phyloP scores from a whole-genome alignment of 495 filamentous ascomycete genomes.

The Bryoglossum gracile region DNA sequence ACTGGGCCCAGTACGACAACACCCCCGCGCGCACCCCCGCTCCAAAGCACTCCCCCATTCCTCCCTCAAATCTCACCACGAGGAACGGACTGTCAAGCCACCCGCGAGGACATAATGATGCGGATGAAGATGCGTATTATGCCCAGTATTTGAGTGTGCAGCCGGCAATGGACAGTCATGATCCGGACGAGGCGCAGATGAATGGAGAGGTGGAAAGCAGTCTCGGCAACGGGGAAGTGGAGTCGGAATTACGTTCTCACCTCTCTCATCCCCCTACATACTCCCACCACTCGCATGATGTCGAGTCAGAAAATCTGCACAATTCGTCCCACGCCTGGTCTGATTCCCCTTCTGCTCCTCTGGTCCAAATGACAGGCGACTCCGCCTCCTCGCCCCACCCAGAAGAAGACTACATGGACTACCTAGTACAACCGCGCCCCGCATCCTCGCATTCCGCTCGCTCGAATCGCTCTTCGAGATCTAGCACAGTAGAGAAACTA shows the following conservation, averaged over 20 bases:
- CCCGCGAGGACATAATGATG: conserved; percentile 64
- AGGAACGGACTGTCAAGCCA: conserved; percentile 57
- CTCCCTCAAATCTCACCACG: conserved; percentile 30
- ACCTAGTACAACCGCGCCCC: conserved; percentile 40
- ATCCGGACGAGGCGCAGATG: conserved; percentile 55
- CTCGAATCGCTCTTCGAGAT: too few relatives aligned
- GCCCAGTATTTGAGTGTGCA: conserved; percentile 84
- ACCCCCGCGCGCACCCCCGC: conserved; percentile 74
- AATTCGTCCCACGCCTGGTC: conserved; percentile 12
- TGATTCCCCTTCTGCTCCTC: not conserved
- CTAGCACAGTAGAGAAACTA: conserved; percentile 57
- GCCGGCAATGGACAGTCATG: conserved; percentile 83
- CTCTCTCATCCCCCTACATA: conserved; percentile 5
- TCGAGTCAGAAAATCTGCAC: conserved; percentile 9
- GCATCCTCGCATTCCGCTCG: conserved; percentile 47
- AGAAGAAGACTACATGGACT: not conserved
- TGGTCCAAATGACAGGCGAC: not conserved
- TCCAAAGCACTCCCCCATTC: conserved; percentile 45
- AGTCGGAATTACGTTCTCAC: conserved; percentile 9
- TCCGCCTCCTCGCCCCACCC: too few relatives aligned
- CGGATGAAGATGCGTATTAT: conserved; percentile 70
- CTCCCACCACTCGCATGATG: conserved; percentile 5
- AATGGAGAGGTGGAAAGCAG: conserved; percentile 21
- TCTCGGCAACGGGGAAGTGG: conserved; percentile 18
- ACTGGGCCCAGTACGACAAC: conserved; percentile 91